phyloP scores from a whole-genome alignment of 805 yeast genomes.

The Gaillardinia entomophila region DNA sequence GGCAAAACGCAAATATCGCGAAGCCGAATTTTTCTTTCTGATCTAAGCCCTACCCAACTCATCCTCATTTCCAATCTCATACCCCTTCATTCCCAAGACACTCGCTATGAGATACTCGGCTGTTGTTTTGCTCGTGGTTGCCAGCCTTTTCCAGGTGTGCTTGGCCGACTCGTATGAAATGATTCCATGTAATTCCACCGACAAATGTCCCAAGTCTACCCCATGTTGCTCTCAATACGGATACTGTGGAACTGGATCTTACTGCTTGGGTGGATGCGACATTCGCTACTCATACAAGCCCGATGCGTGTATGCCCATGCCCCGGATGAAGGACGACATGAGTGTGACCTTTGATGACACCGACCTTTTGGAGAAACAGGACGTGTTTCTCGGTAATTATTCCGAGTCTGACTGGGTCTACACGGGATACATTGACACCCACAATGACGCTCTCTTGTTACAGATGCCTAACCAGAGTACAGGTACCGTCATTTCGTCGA shows the following conservation, averaged over 20 bases:
- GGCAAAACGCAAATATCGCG: neutral
- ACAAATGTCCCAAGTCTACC: slow-evolving; percentile 63
- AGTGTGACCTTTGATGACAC: slow-evolving; percentile 36
- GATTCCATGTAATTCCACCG: slow-evolving; percentile 45
- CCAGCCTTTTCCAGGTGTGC: neutral
- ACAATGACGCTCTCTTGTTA: slow-evolving; percentile 49
- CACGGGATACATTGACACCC: slow-evolving; percentile 48
- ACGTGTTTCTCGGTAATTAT: slow-evolving; percentile 64
- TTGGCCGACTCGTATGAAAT: slow-evolving; percentile 7
- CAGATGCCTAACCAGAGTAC: slow-evolving; percentile 74
- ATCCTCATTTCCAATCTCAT: too few species aligned
- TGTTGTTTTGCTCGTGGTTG: neutral
- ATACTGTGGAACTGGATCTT: slow-evolving; percentile 67
- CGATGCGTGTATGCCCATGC: slow-evolving; percentile 81
- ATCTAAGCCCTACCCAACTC: neutral
- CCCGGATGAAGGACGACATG: slow-evolving; percentile 52
- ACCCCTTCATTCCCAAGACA: too few species aligned
- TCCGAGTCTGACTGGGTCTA: slow-evolving; percentile 64
- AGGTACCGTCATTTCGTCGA: slow-evolving; percentile 78
- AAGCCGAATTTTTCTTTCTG: neutral
- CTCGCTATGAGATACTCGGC: neutral
- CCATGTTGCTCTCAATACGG: slow-evolving; percentile 90
- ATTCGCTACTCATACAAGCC: slow-evolving; percentile 60
- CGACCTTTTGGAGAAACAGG: slow-evolving; percentile 17
- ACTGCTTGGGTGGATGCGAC: slow-evolving; percentile 87